Conservation (phyloP, 768 basidiomycete genomes). For the Lactifluus pinguis region DNA sequence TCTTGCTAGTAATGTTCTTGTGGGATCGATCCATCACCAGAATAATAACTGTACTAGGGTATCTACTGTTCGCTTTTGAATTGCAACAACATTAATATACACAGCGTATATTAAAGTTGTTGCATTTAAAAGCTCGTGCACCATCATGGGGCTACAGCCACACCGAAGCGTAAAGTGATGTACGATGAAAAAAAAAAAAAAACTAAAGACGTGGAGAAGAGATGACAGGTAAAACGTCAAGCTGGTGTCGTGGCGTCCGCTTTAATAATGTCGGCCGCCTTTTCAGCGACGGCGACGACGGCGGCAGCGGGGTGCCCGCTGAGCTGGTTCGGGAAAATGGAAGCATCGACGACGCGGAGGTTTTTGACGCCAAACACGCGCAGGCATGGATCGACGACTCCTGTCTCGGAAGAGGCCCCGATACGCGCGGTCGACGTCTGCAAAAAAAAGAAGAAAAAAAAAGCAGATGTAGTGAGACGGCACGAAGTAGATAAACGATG, state of each 20-base stretch:
- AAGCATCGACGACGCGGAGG: constrained; percentile 30
- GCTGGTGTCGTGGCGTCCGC: not conserved
- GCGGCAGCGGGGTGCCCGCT: constrained; percentile 5
- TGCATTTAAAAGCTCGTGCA: no score
- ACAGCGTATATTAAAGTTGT: no score
- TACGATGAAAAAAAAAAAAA: no score
- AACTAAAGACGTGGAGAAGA: no score
- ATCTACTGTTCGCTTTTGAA: no score
- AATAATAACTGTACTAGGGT: not conserved
- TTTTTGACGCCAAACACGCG: constrained; percentile 37
- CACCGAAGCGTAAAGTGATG: no score
- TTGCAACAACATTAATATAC: no score
- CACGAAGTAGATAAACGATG: not conserved
- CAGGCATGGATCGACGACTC: constrained; percentile 35
- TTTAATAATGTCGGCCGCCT: constrained; percentile 10
- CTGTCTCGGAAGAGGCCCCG: constrained; percentile 17
- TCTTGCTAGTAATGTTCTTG: not conserved
- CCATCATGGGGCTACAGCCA: no score
- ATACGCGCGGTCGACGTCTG: constrained; percentile 16
- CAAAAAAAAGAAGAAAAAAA: not conserved
- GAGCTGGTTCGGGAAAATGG: constrained; percentile 15
- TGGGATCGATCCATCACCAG: not conserved
- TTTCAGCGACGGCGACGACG: constrained; percentile 13
- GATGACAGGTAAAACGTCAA: not conserved
- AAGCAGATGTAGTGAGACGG: not conserved